Evolutionary conservation across 192 early-diverging fungal species (phyloP).

Genomic region (Coemansia furcata): DNA sequence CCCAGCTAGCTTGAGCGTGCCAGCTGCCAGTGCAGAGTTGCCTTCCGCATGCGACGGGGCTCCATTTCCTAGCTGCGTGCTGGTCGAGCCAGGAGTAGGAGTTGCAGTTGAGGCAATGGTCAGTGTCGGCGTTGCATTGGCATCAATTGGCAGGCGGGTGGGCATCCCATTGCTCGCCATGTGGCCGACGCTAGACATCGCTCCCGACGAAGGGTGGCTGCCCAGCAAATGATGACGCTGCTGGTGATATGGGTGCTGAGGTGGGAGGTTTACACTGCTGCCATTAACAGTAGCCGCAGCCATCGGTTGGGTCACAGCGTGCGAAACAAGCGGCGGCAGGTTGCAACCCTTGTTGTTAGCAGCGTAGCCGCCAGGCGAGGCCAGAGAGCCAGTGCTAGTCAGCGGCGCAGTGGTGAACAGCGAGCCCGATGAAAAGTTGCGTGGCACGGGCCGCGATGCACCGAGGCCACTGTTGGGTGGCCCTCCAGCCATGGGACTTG

Average conservation of each 20-base stretch:
- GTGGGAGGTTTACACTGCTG: slow-evolving; percentile 11
- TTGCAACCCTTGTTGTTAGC: slow-evolving; percentile 30
- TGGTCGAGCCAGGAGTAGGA: slow-evolving; percentile 43
- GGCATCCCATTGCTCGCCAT: background rate
- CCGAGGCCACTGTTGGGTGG: slow-evolving; percentile 8
- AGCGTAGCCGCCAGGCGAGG: slow-evolving; percentile 12
- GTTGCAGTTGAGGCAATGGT: slow-evolving; percentile 46
- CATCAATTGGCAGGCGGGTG: slow-evolving; percentile 32
- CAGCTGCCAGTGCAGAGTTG: slow-evolving; percentile 6
- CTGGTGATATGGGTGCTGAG: slow-evolving; percentile 29
- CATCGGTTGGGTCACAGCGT: slow-evolving; percentile 6
- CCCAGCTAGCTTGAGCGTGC: slow-evolving; percentile 29
- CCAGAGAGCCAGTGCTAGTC: slow-evolving; percentile 11
- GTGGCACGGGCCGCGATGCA: slow-evolving; percentile 13
- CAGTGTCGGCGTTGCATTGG: slow-evolving; percentile 40
- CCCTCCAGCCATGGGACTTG: slow-evolving; percentile 11
- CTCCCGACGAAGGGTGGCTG: background rate
- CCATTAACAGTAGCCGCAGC: background rate
- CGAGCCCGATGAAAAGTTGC: slow-evolving; percentile 29
- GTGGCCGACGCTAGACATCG: background rate
- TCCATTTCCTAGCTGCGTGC: slow-evolving; percentile 21
- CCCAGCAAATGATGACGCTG: slow-evolving; percentile 25
- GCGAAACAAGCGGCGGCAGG: slow-evolving; percentile 28
- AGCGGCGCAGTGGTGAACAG: slow-evolving; percentile 10
- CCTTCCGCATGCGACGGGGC: slow-evolving; percentile 31